These are phyloP conservation scores for Citrus unshiu DNA, from an alignment of 345 rosid genomes.

Conservation along the genomic window DNA sequence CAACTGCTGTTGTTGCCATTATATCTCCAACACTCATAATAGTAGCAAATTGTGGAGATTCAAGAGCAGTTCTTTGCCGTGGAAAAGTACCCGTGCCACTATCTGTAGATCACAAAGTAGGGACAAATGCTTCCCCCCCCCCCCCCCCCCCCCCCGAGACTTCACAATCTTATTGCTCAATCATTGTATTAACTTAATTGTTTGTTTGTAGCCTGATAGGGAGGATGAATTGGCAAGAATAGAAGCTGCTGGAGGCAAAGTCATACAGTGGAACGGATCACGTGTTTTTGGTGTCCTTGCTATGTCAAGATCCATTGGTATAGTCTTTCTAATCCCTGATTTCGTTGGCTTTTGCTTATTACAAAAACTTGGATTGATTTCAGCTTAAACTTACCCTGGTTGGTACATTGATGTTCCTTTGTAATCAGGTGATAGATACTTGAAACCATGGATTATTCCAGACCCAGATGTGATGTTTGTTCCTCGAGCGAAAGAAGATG, in stretches of 20 bases:
- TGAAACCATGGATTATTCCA: constrained; percentile 74
- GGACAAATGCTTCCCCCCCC: background rate
- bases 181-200: background rate
- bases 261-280: constrained; percentile 74
- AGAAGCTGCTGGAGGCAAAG: constrained; percentile 76
- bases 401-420: background rate
- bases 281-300: constrained; percentile 84
- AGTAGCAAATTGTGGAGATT: constrained; percentile 78
- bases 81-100: constrained; percentile 57
- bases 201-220: constrained; percentile 62
- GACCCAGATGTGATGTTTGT: constrained; percentile 63
- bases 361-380: background rate
- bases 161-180: background rate
- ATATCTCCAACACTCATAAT: constrained; percentile 55
- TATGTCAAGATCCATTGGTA: constrained; percentile 90
- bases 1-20: constrained; percentile 79
- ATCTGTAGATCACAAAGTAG: constrained; percentile 74
- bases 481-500: constrained; percentile 61
- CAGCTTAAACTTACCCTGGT: background rate
- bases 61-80: constrained; percentile 70
- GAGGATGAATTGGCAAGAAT: constrained; percentile 76
- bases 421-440: constrained; percentile 57
- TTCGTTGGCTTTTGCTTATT: background rate
- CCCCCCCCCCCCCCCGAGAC: no score
- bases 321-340: background rate